Percentiles rank a stretch among this genome's conserved stretches.
phyloP scores from a whole-genome alignment of 495 filamentous ascomycete species.

The Hypoxylon cercidicola region DNA sequence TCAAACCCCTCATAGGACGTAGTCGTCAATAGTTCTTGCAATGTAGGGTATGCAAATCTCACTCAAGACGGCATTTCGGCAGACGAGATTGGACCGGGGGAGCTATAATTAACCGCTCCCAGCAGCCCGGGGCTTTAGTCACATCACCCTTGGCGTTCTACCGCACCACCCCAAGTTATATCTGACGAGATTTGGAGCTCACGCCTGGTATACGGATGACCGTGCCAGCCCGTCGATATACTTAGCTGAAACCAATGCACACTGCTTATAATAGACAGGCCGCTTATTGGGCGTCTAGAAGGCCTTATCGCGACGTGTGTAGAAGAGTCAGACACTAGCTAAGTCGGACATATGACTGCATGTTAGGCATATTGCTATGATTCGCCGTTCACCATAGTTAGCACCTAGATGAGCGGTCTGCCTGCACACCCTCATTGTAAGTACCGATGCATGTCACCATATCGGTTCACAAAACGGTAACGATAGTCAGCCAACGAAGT shows the following conservation, averaged over 20 bases:
- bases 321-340: constrained; percentile 9
- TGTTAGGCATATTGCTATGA: constrained; percentile 5
- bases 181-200: constrained; percentile 11
- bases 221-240: not conserved
- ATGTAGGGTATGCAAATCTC: constrained; percentile 5
- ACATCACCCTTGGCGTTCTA: constrained; percentile 6
- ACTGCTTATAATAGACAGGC: constrained; percentile 11
- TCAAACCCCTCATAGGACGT: constrained; percentile 8
- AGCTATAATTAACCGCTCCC: constrained; percentile 9
- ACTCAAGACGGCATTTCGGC: not conserved
- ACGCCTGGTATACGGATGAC: not conserved
- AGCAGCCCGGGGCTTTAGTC: constrained; percentile 3
- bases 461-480: constrained; percentile 3
- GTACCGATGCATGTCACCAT: constrained; percentile 11
- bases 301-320: not conserved
- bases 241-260: constrained; percentile 25
- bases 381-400: constrained; percentile 11
- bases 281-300: constrained; percentile 9
- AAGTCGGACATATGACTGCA: constrained; percentile 20
- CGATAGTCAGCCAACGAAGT: constrained; percentile 1
- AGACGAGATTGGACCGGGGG: constrained; percentile 6
- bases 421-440: constrained; percentile 13
- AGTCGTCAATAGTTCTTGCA: constrained; percentile 4
- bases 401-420: not conserved
- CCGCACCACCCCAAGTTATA: constrained; percentile 15